Evolutionary conservation across 2,329 filamentous ascomycete genomes (phyloP).

Genomic region (Leptographium radiaticola): DNA sequence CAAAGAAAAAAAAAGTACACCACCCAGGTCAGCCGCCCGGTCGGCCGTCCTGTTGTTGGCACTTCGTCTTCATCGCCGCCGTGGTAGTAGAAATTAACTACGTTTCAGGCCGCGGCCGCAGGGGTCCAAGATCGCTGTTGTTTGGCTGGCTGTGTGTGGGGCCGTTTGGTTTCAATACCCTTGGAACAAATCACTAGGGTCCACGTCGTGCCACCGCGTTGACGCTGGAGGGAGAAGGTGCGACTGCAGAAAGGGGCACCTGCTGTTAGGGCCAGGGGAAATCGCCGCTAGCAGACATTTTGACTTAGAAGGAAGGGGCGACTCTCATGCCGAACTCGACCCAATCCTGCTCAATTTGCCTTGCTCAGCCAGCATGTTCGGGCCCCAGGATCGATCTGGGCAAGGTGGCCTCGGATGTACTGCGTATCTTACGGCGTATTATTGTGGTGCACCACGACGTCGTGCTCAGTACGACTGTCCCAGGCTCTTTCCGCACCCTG

Average conservation of each 20-base stretch:
- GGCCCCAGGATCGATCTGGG: too few species aligned
- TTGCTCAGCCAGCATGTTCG: too few species aligned
- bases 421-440: too few species aligned
- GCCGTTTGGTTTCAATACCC: not conserved
- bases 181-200: not conserved
- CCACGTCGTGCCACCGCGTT: not conserved
- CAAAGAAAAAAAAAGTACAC: too few species aligned
- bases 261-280: not conserved
- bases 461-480: too few species aligned
- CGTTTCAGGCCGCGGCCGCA: constrained; percentile 7
- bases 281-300: not conserved
- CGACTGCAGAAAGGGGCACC: not conserved
- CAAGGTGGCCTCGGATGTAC: too few species aligned
- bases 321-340: not conserved
- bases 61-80: not conserved
- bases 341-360: too few species aligned
- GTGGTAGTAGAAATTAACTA: constrained; percentile 8
- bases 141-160: not conserved
- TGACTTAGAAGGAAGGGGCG: not conserved
- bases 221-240: not conserved
- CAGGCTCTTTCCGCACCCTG: too few species aligned
- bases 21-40: too few species aligned
- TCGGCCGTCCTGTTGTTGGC: too few species aligned
- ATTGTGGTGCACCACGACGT: too few species aligned
- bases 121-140: not conserved